Evolutionary conservation across 306 rosid genomes (phyloP).

Genomic region (Malus sieversii): DNA sequence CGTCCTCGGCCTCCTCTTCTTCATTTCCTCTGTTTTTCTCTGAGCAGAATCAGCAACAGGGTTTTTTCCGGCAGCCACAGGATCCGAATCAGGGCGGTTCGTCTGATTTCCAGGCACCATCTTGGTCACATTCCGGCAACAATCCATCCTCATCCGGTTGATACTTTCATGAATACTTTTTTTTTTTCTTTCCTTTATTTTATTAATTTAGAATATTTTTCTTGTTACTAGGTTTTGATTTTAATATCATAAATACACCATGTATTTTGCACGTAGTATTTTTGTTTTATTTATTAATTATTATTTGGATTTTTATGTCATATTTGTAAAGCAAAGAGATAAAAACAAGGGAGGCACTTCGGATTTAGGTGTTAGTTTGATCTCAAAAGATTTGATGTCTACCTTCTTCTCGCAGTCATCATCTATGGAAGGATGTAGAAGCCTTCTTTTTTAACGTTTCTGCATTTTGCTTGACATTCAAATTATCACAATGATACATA

Average conservation of each 20-base stretch:
- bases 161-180: slow-evolving; percentile 7
- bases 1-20: slow-evolving; percentile 42
- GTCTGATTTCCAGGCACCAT: slow-evolving; percentile 26
- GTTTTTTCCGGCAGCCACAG: slow-evolving; percentile 32
- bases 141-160: slow-evolving; percentile 50
- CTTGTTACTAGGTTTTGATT: not conserved
- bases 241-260: not conserved
- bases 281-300: not conserved
- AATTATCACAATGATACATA: not conserved
- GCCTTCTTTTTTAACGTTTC: not conserved
- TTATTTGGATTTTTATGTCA: not conserved
- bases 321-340: not conserved
- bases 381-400: slow-evolving; percentile 6
- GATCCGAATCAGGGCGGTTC: slow-evolving; percentile 19
- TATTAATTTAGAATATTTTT: slow-evolving; percentile 4
- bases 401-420: not conserved
- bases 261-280: not conserved
- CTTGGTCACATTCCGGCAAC: slow-evolving; percentile 57
- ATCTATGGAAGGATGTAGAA: slow-evolving; percentile 8
- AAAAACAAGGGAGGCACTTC: not conserved
- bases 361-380: not conserved
- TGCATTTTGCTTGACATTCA: not conserved
- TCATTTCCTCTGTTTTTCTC: slow-evolving; percentile 61
- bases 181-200: slow-evolving; percentile 1
- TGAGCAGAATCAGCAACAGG: slow-evolving; percentile 33